phyloP scores from a whole-genome alignment of 1,284 basidiomycete genomes.

The Ustilago hordei region DNA sequence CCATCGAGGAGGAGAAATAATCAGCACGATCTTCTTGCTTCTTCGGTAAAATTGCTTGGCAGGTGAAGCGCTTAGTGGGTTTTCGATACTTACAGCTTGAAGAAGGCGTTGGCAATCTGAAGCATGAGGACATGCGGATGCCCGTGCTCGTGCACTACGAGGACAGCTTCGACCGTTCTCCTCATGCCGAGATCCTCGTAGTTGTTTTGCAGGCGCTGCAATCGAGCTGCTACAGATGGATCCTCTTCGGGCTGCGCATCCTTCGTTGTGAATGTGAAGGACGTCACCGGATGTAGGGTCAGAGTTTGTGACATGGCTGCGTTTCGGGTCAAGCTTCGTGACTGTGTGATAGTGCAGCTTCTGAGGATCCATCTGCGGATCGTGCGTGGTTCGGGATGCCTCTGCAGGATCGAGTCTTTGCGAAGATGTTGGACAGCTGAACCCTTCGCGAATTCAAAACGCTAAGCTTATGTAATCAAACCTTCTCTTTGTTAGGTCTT shows the following conservation, averaged over 20 bases:
- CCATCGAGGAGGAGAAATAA: not conserved
- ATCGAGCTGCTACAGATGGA: constrained; percentile 80
- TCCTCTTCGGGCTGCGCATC: constrained; percentile 97
- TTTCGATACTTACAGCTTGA: constrained; percentile 83
- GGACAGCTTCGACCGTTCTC: constrained; percentile 92
- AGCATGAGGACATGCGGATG: constrained; percentile 88
- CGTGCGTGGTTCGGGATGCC: not conserved
- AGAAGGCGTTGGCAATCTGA: constrained; percentile 98
- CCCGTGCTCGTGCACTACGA: constrained; percentile 82
- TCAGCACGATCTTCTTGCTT: not conserved
- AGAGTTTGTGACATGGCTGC: constrained; percentile 54
- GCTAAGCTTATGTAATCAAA: constrained; percentile 8
- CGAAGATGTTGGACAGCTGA: constrained; percentile 6
- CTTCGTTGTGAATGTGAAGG: constrained; percentile 91
- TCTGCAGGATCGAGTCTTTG: not conserved
- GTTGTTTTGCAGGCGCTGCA: constrained; percentile 79
- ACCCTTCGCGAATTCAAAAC: not conserved
- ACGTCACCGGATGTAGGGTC: constrained; percentile 79
- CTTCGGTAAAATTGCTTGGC: not conserved
- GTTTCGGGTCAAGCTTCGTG: not conserved
- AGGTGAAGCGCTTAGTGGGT: not conserved
- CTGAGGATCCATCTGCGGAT: not conserved
- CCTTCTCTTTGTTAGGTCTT: not conserved
- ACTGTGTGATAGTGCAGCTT: not conserved
- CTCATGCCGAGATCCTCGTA: constrained; percentile 95